Evolutionary conservation across 495 filamentous ascomycete genomes (phyloP), one percentile per base, ranked within the genome.

Genomic region (Annulohypoxylon maeteangense): DNA sequence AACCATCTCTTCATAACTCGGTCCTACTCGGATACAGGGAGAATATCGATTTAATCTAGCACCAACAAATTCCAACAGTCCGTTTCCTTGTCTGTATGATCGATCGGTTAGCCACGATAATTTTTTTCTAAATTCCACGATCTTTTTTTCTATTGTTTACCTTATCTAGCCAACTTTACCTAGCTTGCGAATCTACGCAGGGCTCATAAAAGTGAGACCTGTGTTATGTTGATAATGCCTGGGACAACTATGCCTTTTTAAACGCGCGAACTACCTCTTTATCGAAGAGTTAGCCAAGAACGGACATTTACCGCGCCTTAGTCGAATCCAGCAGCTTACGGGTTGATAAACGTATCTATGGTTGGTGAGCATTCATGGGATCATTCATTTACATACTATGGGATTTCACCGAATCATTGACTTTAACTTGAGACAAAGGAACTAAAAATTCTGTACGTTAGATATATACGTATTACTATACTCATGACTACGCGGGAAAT

Each of bases 1-100:
- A 14, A n/a, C 3, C 14, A 42, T 42, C 16, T 42, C 38, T 16
- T 3, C 3, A 16, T 16, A 42, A 18, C n/a, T 20, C 40, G 40
- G 40, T 20, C 40, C 40, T 44, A 18, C 5, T 34, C 22, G 18
- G 16, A 27, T 34, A 36, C 1, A 25, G 51, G 18, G 38, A 65
- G 50, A 14, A 45, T 16, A 4, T 16, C 4, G 44, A 7, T 6
- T 18, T 25, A 11, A 40, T 36, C 42, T 53, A 20, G 18, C 55
- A 54, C 45, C 51, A 59, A 60, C 48, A 27, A 54, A 61, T 67
- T 67, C 65, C 65, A 67, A 47, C 34, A 23, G n/a, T 11, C 4
- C 4, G 32, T 11, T 20, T 31, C 23, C 6, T 44, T 40, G 16
- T 29, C n/a, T 34, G 27, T n/a, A n/a, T 32, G 5, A 34, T 67